Percentiles rank a stretch among this genome's conserved stretches.
Evolutionary conservation across 2,329 filamentous ascomycete species (phyloP).

Genomic region (Botryosphaeria dothidea): DNA sequence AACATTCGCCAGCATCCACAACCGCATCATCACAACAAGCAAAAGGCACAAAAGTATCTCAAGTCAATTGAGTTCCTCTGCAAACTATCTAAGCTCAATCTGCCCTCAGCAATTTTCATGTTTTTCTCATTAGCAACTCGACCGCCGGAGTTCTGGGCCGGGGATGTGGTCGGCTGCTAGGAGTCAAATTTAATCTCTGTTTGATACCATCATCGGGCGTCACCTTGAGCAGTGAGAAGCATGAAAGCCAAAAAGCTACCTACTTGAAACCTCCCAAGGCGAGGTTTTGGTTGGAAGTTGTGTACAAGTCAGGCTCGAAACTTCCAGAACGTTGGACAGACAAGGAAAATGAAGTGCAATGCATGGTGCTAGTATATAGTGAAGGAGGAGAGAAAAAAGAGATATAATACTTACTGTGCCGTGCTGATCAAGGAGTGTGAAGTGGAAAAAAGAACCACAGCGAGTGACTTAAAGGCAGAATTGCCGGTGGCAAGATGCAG

Average conservation of each 20-base stretch:
- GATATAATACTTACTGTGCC: background rate
- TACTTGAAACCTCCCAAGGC: background rate
- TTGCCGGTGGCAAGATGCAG: too few relatives aligned
- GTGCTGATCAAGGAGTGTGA: too few relatives aligned
- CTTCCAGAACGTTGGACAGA: background rate
- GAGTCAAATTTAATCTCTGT: conserved; percentile 7
- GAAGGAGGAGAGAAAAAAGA: background rate
- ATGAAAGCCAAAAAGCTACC: background rate
- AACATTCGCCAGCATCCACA: background rate
- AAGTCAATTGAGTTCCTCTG: background rate
- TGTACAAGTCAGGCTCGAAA: background rate
- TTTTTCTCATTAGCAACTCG: conserved; percentile 1
- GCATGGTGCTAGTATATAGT: background rate
- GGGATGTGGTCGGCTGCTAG: background rate
- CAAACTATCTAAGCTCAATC: background rate
- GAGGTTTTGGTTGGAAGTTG: background rate
- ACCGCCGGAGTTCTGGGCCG: background rate
- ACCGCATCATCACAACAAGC: background rate
- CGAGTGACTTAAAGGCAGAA: too few relatives aligned
- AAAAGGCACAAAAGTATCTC: background rate
- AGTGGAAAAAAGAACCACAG: too few relatives aligned
- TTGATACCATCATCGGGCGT: background rate
- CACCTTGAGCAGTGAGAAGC: background rate
- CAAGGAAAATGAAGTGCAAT: background rate
- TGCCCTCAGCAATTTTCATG: background rate